Conservation (phyloP, 345 rosid genomes). For the Carallia brachiata region DNA sequence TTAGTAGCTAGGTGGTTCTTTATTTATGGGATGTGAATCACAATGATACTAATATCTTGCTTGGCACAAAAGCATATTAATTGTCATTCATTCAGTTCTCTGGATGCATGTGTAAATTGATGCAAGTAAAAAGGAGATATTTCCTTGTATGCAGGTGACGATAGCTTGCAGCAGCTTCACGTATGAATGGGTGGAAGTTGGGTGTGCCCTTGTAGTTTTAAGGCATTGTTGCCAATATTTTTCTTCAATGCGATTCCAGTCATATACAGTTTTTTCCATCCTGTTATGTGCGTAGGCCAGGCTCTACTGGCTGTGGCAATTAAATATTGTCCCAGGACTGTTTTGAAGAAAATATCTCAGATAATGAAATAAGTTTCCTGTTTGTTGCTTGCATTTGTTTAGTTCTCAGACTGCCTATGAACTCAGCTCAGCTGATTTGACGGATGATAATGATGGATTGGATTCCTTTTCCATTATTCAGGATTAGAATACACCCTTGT, state of each 20-base stretch:
- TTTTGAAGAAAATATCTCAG: conserved; percentile 15
- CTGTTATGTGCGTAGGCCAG: conserved; percentile 11
- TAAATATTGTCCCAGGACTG: conserved; percentile 5
- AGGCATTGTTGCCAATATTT: conserved; percentile 7
- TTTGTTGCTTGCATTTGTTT: conserved; percentile 14
- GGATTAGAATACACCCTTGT: too few relatives aligned
- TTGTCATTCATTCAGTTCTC: not conserved
- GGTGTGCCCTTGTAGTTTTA: not conserved
- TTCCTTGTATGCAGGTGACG: conserved; percentile 25
- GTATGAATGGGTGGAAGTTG: conserved; percentile 16
- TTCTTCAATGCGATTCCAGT: conserved; percentile 5
- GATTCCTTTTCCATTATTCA: too few relatives aligned
- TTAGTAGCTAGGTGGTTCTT: not conserved
- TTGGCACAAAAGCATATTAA: not conserved
- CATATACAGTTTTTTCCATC: not conserved
- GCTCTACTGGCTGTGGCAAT: conserved; percentile 17
- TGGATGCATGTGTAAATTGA: not conserved
- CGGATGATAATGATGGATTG: too few relatives aligned
- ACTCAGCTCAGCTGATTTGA: too few relatives aligned
- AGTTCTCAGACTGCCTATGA: not conserved
- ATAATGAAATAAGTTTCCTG: conserved; percentile 32
- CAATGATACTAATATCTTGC: not conserved
- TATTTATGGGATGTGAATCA: not conserved
- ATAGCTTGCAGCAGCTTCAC: conserved; percentile 4
- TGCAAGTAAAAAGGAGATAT: not conserved